Evolutionary conservation across 1,284 basidiomycete genomes (phyloP), one percentile per base, ranked within the genome.

Genomic region (Ganoderma leucocontextum): DNA sequence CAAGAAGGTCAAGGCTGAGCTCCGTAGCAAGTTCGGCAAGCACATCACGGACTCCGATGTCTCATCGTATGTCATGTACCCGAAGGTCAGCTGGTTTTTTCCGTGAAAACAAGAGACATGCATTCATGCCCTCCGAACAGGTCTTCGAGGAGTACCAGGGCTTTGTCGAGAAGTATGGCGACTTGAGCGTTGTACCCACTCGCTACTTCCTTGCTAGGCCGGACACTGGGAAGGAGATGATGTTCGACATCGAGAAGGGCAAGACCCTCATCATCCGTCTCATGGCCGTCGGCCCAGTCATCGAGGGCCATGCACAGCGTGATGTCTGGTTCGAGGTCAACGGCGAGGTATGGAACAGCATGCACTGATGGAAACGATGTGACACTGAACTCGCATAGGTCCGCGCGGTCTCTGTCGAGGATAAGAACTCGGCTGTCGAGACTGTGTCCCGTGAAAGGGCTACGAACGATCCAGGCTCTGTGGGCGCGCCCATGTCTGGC

Each of bases 261-360:
- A 98, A 99, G 89, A 97, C 92, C 70, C 86, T 99, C 72, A 98
- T 99, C 79, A 91, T 99, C 81, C 95, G 96, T 78, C 87, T 99
- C 75, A 93, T 99, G 86, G 97, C 98, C 52, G 89, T 98, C 64
- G 97, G 97, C 39, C 94, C 96, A 70, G 92, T 99, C 70, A 92
- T 98, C 72, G 91, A 95, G 80, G 92, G 93, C 65, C 94, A 90
- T 75, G 96, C 97, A 61, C 94, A 95, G 76, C 91, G 98, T 76
- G 97, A 99, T 80, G 95, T 98, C 74, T 98, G 96, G 95, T 98
- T 99, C 79, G 98, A 99, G 86, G 94, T 97, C 72, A 98, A 98
- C 78, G 96, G 95, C 80, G 96, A 97, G 86, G 93, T 94, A 75
- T 77, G 79, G 69, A 9, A n/a, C 1, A 25, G 13, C 10, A 22